Conservation (phyloP, 2,329 filamentous ascomycete species). For the Aspergillus sp. region DNA sequence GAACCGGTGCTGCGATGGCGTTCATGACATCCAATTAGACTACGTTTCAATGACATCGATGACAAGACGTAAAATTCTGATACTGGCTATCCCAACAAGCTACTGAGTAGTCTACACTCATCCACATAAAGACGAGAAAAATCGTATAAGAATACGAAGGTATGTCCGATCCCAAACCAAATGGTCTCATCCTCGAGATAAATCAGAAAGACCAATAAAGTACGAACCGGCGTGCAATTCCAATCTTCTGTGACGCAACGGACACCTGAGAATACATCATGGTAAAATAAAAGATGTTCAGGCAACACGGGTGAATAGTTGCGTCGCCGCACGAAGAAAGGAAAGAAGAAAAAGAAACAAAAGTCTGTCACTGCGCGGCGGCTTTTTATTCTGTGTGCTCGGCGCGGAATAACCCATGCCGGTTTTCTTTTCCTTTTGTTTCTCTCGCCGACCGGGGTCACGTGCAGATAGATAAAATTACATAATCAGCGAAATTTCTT, state of each 20-base stretch:
- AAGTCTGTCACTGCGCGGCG: neutral
- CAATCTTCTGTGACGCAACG: conserved; percentile 74
- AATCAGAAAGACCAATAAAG: conserved; percentile 50
- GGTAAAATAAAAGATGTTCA: conserved; percentile 56
- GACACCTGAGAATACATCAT: conserved; percentile 66
- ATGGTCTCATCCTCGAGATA: conserved; percentile 46
- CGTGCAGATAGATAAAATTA: neutral
- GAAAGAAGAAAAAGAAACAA: conserved; percentile 51
- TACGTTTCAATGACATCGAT: neutral
- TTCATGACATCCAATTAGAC: neutral
- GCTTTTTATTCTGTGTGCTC: conserved; percentile 26
- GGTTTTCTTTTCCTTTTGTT: too few species aligned
- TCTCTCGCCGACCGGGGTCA: neutral
- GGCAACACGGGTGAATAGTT: conserved; percentile 78
- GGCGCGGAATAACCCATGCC: too few species aligned
- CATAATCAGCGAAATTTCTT: neutral
- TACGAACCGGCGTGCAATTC: conserved; percentile 72
- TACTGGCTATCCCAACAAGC: neutral
- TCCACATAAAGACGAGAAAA: neutral
- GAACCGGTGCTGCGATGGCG: neutral
- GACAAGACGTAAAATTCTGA: neutral
- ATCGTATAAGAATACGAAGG: conserved; percentile 17
- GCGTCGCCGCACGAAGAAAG: conserved; percentile 79
- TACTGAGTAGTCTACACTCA: neutral
- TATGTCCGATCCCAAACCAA: conserved; percentile 59